These are phyloP conservation scores for Solanum chilense DNA, from an alignment of 257 asterid species.

Conservation along the genomic window DNA sequence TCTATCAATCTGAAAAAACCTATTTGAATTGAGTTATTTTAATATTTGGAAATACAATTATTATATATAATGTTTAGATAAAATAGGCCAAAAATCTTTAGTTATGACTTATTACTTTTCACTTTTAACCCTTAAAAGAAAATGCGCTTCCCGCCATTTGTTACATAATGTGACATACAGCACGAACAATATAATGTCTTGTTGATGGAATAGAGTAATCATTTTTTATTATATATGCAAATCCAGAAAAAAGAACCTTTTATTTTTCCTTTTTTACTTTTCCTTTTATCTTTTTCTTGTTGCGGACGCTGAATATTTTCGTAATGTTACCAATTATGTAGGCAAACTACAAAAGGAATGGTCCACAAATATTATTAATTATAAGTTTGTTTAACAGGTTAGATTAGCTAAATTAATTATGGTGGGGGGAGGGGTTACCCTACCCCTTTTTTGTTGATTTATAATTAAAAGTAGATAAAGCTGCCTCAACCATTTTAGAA, in stretches of 20 bases:
- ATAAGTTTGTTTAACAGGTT: neutral
- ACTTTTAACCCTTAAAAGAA: too few species aligned
- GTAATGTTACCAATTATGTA: neutral
- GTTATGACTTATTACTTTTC: too few species aligned
- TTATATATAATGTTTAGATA: neutral
- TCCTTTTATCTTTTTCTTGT: neutral
- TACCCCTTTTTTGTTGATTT: neutral
- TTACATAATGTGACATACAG: neutral
- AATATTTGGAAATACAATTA: neutral
- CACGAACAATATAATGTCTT: neutral
- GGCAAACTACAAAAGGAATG: neutral
- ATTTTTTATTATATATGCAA: neutral
- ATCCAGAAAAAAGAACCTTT: neutral
- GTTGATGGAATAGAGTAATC: neutral
- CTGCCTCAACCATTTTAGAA: neutral
- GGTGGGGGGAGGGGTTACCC: neutral
- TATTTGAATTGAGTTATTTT: neutral
- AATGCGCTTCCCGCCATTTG: neutral
- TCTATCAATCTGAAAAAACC: neutral
- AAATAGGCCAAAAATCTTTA: too few species aligned
- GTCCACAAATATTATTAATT: constrained; percentile 2
- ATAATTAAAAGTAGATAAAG: constrained; percentile 4
- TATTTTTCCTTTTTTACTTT: neutral
- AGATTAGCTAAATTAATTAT: neutral
- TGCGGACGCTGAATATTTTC: neutral